Evolutionary conservation across 129 eudicot species (phyloP).

Genomic region (Pseudognaphalium luteoalbum): DNA sequence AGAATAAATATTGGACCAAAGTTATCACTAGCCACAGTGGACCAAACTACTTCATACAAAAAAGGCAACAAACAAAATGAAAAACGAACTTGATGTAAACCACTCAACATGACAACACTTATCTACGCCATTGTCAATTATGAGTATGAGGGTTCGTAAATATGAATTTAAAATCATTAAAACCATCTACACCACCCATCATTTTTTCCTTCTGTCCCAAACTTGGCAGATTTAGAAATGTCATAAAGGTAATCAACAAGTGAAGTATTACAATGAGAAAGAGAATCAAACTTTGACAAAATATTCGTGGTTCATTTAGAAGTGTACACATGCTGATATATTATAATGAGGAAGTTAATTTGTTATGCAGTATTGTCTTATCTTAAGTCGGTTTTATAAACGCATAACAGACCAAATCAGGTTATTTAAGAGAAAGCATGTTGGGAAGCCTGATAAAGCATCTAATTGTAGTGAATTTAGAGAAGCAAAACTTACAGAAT

Average conservation of each 20-base stretch:
- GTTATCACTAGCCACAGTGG: conserved; percentile 18
- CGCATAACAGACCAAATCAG: not conserved
- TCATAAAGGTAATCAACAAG: not conserved
- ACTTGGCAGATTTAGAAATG: not conserved
- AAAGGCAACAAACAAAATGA: conserved; percentile 6
- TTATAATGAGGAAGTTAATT: conserved; percentile 9
- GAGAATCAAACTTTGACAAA: not conserved
- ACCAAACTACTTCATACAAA: conserved; percentile 23
- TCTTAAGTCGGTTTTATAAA: not conserved
- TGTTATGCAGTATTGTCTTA: not conserved
- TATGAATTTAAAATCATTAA: not conserved
- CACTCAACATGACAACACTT: conserved; percentile 3
- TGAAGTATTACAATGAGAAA: not conserved
- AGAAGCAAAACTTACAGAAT: conserved; percentile 46
- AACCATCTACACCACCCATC: not conserved
- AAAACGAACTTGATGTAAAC: conserved; percentile 20
- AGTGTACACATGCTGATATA: not conserved
- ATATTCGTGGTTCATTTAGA: not conserved
- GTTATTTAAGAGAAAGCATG: not conserved
- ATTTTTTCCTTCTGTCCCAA: not conserved
- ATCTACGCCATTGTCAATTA: not conserved
- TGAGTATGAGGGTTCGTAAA: conserved; percentile 1
- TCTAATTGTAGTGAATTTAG: not conserved
- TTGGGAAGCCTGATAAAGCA: not conserved
- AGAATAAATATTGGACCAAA: conserved; percentile 14